Conservation (phyloP, 345 rosid species). For the Psidium friedrichsthalianum region DNA sequence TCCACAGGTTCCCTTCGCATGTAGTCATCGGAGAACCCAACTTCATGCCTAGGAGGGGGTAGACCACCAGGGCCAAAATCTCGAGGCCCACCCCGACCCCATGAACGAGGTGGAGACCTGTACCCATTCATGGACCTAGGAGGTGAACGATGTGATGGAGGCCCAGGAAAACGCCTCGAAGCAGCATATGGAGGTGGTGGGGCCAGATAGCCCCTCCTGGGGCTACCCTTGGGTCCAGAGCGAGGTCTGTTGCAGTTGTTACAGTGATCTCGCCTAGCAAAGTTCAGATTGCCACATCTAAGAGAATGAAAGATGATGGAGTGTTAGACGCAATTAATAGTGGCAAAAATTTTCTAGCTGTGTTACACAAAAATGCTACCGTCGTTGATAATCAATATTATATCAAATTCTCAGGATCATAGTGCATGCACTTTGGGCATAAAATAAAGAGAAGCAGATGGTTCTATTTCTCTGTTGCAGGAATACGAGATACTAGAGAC, state of each 20-base stretch:
- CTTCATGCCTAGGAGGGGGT: conserved; percentile 55
- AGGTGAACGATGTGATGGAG: conserved; percentile 55
- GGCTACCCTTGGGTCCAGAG: conserved; percentile 24
- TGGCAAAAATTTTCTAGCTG: not conserved
- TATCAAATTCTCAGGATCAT: not conserved
- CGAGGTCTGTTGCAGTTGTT: conserved; percentile 71
- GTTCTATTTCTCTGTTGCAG: not conserved
- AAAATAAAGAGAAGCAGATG: not conserved
- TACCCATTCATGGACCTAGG: conserved; percentile 44
- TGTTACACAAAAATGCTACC: not conserved
- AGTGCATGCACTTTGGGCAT: not conserved
- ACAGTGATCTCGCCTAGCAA: conserved; percentile 72
- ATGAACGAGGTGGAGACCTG: conserved; percentile 72
- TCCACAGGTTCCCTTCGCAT: conserved; percentile 42
- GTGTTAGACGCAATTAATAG: not conserved
- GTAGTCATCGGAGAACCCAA: conserved; percentile 37
- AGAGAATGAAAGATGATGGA: not conserved
- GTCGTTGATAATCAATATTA: not conserved
- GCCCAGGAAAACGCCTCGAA: conserved; percentile 28
- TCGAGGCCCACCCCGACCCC: conserved; percentile 53
- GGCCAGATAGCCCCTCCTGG: conserved; percentile 24
- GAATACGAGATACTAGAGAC: not conserved
- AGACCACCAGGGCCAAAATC: conserved; percentile 36
- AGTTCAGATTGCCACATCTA: conserved; percentile 81
- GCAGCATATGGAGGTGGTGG: conserved; percentile 36